Evolutionary conservation across 2,329 filamentous ascomycete species (phyloP), one percentile per base, ranked within the genome.

Genomic region (Alternaria gaisen): DNA sequence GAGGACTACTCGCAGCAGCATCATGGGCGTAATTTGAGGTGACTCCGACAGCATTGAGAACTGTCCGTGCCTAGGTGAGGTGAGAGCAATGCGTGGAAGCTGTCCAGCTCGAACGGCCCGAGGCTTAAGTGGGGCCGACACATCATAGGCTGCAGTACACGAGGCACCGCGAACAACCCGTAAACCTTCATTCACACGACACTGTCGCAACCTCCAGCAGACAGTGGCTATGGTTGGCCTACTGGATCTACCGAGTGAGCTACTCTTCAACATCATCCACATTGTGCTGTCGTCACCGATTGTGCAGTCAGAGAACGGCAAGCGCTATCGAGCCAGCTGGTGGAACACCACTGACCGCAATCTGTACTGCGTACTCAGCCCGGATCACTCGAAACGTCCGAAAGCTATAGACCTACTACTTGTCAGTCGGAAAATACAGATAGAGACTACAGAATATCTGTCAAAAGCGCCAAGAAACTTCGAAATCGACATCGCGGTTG

Each of bases 231-330:
- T 64, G 61, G 53, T 56, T 30, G 54, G 56, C 30, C 50, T 67
- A 3, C 20, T 65, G 5, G 59, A 67, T n/a, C 48, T 67, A 1
- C 62, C 64, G 14, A 65, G 54, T 32, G 64, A 67, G 30, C 36
- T 67, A 12, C 20, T 67, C 9, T 63, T 59, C 32, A 26, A 53
- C 4, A 65, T 67, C 10, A 63, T 67, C 38, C 16, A 41, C 18
- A 43, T 61, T n/a, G 62, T 57, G 20, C 46, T 57, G 26, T 56
- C 61, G 2, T 28, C 46, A n/a, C 46, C 54, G 6, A 34, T 11
- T 22, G 38, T 52, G 4, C 28, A 40, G 28, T 36, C 41, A 14
- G n/a, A 48, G 24, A 32, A 56, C n/a, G 53, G 43, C 53, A 43
- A 16, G 43, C 64, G 64, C 34, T 36, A 56, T 26, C 53, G 61